phyloP scores from a whole-genome alignment of 768 basidiomycete species.

The Collybiopsis confluens region DNA sequence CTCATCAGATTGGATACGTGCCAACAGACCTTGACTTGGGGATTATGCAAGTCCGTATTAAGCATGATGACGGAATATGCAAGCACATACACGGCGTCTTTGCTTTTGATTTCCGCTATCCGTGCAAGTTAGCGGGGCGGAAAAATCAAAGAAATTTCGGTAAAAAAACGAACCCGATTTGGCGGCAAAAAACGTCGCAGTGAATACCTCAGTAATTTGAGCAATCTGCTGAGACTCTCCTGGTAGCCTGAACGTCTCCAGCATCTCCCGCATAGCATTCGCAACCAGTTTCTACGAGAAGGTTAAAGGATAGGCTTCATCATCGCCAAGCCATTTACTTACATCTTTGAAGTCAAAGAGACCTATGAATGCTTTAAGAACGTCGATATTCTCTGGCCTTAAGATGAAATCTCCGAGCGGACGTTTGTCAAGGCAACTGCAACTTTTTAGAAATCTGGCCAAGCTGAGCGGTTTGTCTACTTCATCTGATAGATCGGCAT shows the following conservation, averaged over 20 bases:
- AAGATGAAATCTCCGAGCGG: constrained; percentile 92
- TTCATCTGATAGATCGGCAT: constrained; percentile 53
- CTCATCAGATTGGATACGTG: constrained; percentile 1
- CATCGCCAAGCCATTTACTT: constrained; percentile 20
- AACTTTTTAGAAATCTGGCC: constrained; percentile 82
- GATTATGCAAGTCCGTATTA: constrained; percentile 96
- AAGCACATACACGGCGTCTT: constrained; percentile 92
- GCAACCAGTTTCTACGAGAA: constrained; percentile 79
- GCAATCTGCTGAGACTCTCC: constrained; percentile 94
- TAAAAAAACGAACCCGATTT: constrained; percentile 59
- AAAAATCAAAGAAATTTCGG: neutral
- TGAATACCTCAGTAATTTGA: constrained; percentile 93
- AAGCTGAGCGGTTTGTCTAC: constrained; percentile 63
- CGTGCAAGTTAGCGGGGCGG: neutral
- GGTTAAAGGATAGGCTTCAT: neutral
- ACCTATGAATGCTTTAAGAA: constrained; percentile 82
- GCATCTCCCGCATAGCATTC: constrained; percentile 91
- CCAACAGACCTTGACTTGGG: constrained; percentile 74
- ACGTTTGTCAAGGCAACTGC: constrained; percentile 85
- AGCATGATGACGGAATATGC: constrained; percentile 97
- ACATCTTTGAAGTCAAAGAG: constrained; percentile 90
- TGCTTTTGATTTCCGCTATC: constrained; percentile 79
- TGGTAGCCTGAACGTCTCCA: constrained; percentile 91
- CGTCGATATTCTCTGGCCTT: constrained; percentile 77
- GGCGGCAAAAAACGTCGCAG: constrained; percentile 83